Evolutionary conservation across 257 asterid genomes (phyloP), one percentile per base, ranked within the genome.

Genomic region (Capsicum rhomboideum): DNA sequence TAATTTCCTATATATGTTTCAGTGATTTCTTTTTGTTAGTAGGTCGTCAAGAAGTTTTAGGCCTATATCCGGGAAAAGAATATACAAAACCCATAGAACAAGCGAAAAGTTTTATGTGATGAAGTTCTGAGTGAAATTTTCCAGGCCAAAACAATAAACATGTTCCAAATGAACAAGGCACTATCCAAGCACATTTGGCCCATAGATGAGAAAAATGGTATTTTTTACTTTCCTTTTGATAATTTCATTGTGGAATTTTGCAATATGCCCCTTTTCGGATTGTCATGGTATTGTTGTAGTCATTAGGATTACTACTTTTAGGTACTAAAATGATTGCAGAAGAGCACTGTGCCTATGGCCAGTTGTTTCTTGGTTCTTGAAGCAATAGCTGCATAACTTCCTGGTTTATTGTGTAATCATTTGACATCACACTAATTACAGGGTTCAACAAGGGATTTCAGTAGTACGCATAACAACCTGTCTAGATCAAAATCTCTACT

Each of bases 151-250:
- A 79, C 87, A 6, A 82, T 90, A 34, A 86, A 90, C 87, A 90
- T 88, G 91, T 90, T 90, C 84, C 82, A 84, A 82, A 90, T 90
- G 93, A 85, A 87, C 50, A 85, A 86, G 80, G 85, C 28, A 44
- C 83, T 90, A 31, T 64, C 89, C 28, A 85, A 90, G 83, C 91
- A 90, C 84, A 84, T 87, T 54, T 90, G 92, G 92, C 91, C 92
- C 40, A 72, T 88, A 23, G 91, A 86, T 42, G 77, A 23, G 16
- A 82, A 78, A 37, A 83, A 56, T 58, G 90, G 88, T 89, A 85
- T n/a, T 16, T 42, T 2, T 21, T 21, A 21, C 55, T 44, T 17
- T 2, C 34, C 4, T 74, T 20, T 46, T 61, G 20, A 61, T n/a
- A n/a, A n/a, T n/a, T n/a, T n/a, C n/a, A n/a, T n/a, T n/a, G n/a